Base-by-base conservation (phyloP, 1,284 basidiomycete species). In the Ustilago nuda region DNA sequence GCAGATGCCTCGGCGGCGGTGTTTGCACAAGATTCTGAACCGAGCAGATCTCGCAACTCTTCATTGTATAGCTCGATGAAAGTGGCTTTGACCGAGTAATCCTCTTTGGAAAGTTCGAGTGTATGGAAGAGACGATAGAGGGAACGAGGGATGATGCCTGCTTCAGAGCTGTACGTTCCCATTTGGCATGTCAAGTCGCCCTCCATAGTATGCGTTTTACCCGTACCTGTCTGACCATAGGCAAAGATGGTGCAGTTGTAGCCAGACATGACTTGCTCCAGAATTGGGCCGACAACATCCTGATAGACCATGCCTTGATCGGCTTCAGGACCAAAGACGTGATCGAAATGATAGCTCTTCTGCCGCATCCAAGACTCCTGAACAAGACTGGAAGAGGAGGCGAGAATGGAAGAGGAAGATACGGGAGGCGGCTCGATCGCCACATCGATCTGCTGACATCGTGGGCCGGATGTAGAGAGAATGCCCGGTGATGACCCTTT, bases 11-110 rank as follows among this genome's bases (percentile, higher is more conserved):
- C 68, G 9, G 53, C 46, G 12, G 68, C 50, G 11, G 56, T 30
- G n/a, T 53, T 27, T 4, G n/a, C 43, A 15, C 19, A 19, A 45
- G 57, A 37, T 30, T 83, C 81, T n/a, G 62, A 68, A 93, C 87
- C 95, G 92, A 72, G 88, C 48, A 85, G 56, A 59, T 85, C 84
- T 41, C 84, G 82, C n/a, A 99, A 90, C 85, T 99, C 96, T 87
- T 99, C 97, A 84, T 99, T 99, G 87, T 99, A 99, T n/a, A 99
- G 89, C 85, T 99, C 97, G 62, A 99, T 90, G 85, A 92, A 98
- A 0, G 94, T 96, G 62, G 97, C 91, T 82, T 94, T 95, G 84
- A 99, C 95, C 76, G 93, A 92, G 85, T 92, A 99, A 83, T 99
- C 97, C 19, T 78, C 73, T 15, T 71, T 70, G 33, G 90, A 87